These are phyloP conservation scores for Eimeria acervulina DNA, from an alignment of 169 alveolate species.

Conservation along the genomic window DNA sequence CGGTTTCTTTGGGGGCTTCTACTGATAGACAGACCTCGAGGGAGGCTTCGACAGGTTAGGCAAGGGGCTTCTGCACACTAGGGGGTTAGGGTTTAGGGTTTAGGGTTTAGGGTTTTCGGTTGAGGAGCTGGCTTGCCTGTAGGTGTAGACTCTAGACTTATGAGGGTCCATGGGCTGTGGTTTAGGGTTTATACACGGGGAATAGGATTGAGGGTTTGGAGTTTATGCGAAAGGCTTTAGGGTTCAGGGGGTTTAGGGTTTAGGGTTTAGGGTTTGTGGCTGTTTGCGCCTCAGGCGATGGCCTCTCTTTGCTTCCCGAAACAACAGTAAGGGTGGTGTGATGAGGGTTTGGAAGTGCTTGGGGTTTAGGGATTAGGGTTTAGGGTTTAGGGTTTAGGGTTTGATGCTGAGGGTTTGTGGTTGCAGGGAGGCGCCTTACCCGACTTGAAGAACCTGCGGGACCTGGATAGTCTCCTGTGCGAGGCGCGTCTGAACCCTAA, in stretches of 20 bases:
- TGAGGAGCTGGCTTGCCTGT: not conserved
- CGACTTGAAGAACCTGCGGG: conserved; percentile 51
- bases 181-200: not conserved
- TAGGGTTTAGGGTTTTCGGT: conserved; percentile 30
- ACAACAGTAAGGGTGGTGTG: not conserved
- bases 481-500: conserved; percentile 29
- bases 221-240: not conserved
- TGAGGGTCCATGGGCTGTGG: not conserved
- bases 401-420: not conserved
- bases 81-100: conserved; percentile 30
- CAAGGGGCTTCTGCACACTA: too few relatives aligned
- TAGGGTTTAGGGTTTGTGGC: not conserved
- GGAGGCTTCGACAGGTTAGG: not conserved
- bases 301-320: not conserved
- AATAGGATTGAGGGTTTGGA: not conserved
- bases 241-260: not conserved
- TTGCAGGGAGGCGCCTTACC: conserved; percentile 59
- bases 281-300: conserved; percentile 1
- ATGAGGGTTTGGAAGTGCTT: not conserved
- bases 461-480: conserved; percentile 56
- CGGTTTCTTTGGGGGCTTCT: not conserved
- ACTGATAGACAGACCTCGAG: not conserved
- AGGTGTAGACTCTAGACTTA: too few relatives aligned
- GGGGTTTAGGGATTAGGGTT: conserved; percentile 17
- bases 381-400: conserved; percentile 55